A percentile compares a stretch with the other conserved stretches of the same genome.
These are phyloP conservation scores for Xylaria hypoxylon DNA, from an alignment of 2,329 filamentous ascomycete species.

Conservation along the genomic window DNA sequence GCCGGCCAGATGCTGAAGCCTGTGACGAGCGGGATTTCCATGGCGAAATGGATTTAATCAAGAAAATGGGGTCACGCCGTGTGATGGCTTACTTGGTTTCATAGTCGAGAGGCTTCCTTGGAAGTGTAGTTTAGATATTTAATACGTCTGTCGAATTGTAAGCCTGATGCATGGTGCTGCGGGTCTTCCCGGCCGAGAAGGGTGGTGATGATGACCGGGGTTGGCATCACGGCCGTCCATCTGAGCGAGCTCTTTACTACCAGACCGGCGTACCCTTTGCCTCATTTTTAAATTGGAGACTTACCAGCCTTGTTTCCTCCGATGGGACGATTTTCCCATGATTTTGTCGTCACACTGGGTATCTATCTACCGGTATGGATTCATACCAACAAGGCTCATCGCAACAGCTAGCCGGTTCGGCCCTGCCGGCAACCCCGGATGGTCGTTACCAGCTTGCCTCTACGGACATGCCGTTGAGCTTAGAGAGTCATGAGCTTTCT, in stretches of 20 bases:
- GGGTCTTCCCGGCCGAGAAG: conserved; percentile 11
- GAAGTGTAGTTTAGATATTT: conserved; percentile 10
- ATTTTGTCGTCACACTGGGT: not conserved
- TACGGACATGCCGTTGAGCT: conserved; percentile 5
- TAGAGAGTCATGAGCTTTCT: not conserved
- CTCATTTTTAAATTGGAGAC: conserved; percentile 13
- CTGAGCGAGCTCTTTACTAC: conserved; percentile 8
- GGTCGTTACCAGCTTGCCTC: conserved; percentile 5
- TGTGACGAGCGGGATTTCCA: conserved; percentile 2
- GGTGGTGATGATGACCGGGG: not conserved
- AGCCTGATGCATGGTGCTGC: conserved; percentile 4
- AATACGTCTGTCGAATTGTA: conserved; percentile 6
- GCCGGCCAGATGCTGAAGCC: conserved; percentile 6
- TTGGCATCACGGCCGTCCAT: conserved; percentile 4
- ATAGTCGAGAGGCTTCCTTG: conserved; percentile 3
- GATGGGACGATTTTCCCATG: conserved; percentile 2
- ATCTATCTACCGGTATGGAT: conserved; percentile 9
- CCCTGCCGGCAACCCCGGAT: conserved; percentile 3
- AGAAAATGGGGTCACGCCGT: conserved; percentile 7
- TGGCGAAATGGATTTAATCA: conserved; percentile 3
- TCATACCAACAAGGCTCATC: conserved; percentile 8
- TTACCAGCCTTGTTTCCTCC: conserved; percentile 1
- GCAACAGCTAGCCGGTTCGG: conserved; percentile 6
- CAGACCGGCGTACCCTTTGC: conserved; percentile 8
- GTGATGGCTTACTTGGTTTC: conserved; percentile 3